These are phyloP conservation scores for Saccharum hybrid DNA, from an alignment of 202 grass and related monocot genomes.

Conservation along the genomic window DNA sequence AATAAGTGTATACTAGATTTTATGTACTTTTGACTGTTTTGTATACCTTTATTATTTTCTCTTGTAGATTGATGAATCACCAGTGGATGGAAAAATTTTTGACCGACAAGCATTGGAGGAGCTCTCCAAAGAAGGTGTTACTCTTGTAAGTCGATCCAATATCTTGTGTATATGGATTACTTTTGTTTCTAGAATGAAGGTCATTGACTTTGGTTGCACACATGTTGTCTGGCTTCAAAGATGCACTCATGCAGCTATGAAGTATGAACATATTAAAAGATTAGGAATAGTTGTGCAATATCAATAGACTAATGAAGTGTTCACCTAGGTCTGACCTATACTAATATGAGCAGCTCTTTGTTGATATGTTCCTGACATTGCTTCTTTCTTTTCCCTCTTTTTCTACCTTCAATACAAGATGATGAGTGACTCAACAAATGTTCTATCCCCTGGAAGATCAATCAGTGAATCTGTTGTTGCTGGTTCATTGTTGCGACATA, in stretches of 20 bases:
- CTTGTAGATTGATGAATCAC: conserved; percentile 92
- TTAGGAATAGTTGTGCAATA: conserved; percentile 1
- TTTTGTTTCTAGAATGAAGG: conserved; percentile 18
- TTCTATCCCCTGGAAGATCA: conserved; percentile 96
- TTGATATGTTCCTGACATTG: conserved; percentile 32
- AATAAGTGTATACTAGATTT: conserved; percentile 14
- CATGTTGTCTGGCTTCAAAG: background rate
- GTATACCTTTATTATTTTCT: conserved; percentile 32
- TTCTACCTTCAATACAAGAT: conserved; percentile 61
- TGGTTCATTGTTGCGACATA: conserved; percentile 68
- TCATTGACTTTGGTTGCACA: conserved; percentile 35
- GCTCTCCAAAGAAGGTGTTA: conserved; percentile 99
- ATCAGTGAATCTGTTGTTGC: conserved; percentile 94
- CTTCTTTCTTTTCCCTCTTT: conserved; percentile 18
- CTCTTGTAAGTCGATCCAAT: conserved; percentile 77
- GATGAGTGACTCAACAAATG: conserved; percentile 99
- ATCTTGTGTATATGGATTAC: background rate
- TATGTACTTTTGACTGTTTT: conserved; percentile 30
- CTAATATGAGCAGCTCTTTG: conserved; percentile 1
- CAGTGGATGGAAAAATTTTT: conserved; percentile 94
- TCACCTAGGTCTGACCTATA: conserved; percentile 20
- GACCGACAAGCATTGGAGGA: conserved; percentile 92
- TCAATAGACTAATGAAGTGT: background rate
- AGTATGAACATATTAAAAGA: background rate
- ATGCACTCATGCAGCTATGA: background rate